phyloP scores from a whole-genome alignment of 2,329 filamentous ascomycete genomes.

The Ophiostoma angusticollis region DNA sequence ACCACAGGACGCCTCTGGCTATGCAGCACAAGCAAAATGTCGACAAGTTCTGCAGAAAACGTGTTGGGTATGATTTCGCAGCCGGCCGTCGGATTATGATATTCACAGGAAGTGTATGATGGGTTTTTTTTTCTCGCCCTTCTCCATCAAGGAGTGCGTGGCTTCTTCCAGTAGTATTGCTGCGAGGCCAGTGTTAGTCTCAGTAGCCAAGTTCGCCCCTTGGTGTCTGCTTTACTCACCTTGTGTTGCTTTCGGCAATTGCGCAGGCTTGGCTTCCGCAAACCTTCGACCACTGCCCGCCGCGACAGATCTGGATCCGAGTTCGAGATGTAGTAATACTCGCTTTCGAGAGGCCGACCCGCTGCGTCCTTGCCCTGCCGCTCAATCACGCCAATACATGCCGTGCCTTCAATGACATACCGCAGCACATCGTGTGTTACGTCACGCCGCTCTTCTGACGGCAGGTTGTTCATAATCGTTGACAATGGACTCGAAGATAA shows the following conservation, averaged over 20 bases:
- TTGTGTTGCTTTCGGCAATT: slow-evolving; percentile 94
- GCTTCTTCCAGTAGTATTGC: slow-evolving; percentile 61
- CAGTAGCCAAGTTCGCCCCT: too few relatives aligned
- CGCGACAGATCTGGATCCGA: slow-evolving; percentile 68
- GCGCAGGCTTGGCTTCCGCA: slow-evolving; percentile 79
- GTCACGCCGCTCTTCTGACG: slow-evolving; percentile 46
- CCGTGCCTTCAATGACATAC: slow-evolving; percentile 56
- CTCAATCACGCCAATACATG: slow-evolving; percentile 76
- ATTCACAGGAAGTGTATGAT: background rate
- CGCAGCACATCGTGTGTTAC: slow-evolving; percentile 54
- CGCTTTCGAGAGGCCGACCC: slow-evolving; percentile 83
- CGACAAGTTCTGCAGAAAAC: background rate
- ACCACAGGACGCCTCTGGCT: slow-evolving; percentile 6
- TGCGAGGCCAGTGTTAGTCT: too few relatives aligned
- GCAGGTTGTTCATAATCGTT: slow-evolving; percentile 77
- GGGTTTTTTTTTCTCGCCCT: background rate
- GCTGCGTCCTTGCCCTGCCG: slow-evolving; percentile 93
- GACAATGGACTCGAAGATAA: slow-evolving; percentile 85
- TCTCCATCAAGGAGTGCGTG: slow-evolving; percentile 38
- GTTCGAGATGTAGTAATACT: slow-evolving; percentile 94
- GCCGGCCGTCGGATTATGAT: background rate
- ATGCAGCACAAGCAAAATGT: slow-evolving; percentile 4
- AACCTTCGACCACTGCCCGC: slow-evolving; percentile 67
- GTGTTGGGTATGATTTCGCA: background rate
- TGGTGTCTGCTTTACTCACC: too few relatives aligned